Evolutionary conservation across 1,139 yeast species (phyloP).

Genomic region (Blastobotrys raffinosifermentans): DNA sequence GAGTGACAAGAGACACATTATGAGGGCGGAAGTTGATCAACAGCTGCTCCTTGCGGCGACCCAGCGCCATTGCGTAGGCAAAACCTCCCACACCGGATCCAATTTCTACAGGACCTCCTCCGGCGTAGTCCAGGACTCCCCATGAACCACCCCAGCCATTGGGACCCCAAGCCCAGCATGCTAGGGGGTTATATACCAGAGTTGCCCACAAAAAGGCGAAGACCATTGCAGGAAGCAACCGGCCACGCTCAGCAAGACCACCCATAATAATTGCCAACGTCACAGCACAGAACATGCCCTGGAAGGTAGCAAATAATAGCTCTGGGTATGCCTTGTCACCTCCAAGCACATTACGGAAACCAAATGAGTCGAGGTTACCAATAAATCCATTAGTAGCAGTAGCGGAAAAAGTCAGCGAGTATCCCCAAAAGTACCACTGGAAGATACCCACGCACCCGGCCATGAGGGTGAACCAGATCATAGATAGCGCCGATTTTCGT

Average conservation of each 20-base stretch:
- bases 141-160: constrained; percentile 82
- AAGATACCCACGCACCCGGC: constrained; percentile 72
- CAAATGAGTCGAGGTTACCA: constrained; percentile 79
- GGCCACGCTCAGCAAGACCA: constrained; percentile 92
- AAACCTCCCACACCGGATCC: constrained; percentile 87
- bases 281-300: constrained; percentile 86
- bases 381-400: constrained; percentile 77
- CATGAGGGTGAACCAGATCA: constrained; percentile 78
- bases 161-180: constrained; percentile 90
- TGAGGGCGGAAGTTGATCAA: constrained; percentile 92
- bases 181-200: constrained; percentile 85
- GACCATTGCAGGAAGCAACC: constrained; percentile 77
- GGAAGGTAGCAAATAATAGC: constrained; percentile 77
- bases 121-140: constrained; percentile 94
- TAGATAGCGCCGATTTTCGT: constrained; percentile 81
- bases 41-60: constrained; percentile 75
- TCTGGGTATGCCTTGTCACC: constrained; percentile 59
- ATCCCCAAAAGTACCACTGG: constrained; percentile 99
- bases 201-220: constrained; percentile 88
- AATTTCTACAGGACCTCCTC: constrained; percentile 96
- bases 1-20: constrained; percentile 77
- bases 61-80: constrained; percentile 75
- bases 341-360: constrained; percentile 66
- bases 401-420: constrained; percentile 76
- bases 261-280: constrained; percentile 90